Conservation (phyloP, 1,139 yeast species). For the Pichia sp. region DNA sequence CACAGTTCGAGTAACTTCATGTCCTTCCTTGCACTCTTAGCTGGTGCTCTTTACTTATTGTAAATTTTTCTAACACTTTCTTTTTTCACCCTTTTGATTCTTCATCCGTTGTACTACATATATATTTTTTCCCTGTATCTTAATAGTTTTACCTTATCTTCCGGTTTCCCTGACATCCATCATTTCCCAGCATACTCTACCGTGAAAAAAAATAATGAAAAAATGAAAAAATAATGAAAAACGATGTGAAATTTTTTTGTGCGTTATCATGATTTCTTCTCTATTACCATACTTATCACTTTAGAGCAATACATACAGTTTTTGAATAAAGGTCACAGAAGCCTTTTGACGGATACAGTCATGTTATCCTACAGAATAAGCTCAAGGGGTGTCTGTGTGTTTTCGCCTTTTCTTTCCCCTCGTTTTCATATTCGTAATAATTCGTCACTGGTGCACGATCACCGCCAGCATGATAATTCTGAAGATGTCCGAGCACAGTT, state of each 20-base stretch:
- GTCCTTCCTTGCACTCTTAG: constrained; percentile 3
- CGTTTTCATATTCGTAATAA: background rate
- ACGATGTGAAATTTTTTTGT: background rate
- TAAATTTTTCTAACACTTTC: background rate
- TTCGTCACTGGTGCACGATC: background rate
- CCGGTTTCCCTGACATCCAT: background rate
- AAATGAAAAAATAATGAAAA: background rate
- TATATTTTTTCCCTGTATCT: background rate
- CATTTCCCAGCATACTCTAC: background rate
- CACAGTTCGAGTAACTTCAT: background rate
- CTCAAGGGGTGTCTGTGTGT: background rate
- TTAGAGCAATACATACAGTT: background rate
- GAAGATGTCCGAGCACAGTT: background rate
- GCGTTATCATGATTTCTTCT: background rate
- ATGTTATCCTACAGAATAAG: background rate
- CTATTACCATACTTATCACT: background rate
- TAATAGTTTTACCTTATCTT: background rate
- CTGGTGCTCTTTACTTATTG: constrained; percentile 2
- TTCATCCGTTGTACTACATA: background rate
- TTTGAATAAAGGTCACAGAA: background rate
- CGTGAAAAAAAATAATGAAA: background rate
- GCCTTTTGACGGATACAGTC: background rate
- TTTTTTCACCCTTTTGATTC: background rate
- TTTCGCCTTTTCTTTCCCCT: background rate
- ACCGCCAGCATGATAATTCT: background rate